Percentiles rank a stretch among this genome's conserved stretches.
Conservation (phyloP, 208 protist species). For the Novymonas esmeraldas region DNA sequence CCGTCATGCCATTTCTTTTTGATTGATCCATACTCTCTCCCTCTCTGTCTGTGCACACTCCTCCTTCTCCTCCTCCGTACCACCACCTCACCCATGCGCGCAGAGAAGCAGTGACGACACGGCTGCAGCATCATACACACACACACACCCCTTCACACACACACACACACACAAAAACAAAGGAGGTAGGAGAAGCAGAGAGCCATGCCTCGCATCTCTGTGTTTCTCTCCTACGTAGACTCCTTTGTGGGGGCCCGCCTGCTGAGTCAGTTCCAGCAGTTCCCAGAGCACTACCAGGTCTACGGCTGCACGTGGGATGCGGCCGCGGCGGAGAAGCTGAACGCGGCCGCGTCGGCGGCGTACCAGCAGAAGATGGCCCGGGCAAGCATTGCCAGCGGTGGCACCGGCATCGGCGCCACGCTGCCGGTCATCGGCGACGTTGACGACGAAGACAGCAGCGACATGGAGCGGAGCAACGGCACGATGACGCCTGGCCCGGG, state of each 20-base stretch:
- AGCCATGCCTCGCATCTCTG: slow-evolving; percentile 32
- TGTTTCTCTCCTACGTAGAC: slow-evolving; percentile 85
- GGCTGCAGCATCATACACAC: no score
- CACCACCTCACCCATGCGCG: no score
- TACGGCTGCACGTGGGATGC: slow-evolving; percentile 82
- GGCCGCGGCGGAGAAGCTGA: slow-evolving; percentile 38
- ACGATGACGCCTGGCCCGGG: slow-evolving; percentile 13
- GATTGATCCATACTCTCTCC: no score
- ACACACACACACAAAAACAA: neutral
- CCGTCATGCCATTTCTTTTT: no score
- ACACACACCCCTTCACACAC: neutral
- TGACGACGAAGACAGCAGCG: neutral
- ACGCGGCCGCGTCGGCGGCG: neutral
- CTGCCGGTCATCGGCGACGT: neutral
- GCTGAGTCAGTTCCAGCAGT: slow-evolving; percentile 55
- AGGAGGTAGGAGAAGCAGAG: neutral
- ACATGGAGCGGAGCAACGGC: slow-evolving; percentile 11
- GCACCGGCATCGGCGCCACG: neutral
- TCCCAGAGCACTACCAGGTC: slow-evolving; percentile 54
- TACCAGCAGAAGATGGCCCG: slow-evolving; percentile 5
- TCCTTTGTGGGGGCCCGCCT: slow-evolving; percentile 75
- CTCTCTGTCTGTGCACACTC: no score
- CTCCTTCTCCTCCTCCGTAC: no score
- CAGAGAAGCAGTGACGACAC: no score
- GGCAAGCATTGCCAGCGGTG: neutral